Evolutionary conservation across 2,329 filamentous ascomycete genomes (phyloP).

Genomic region (Pseudogymnoascus sp.): DNA sequence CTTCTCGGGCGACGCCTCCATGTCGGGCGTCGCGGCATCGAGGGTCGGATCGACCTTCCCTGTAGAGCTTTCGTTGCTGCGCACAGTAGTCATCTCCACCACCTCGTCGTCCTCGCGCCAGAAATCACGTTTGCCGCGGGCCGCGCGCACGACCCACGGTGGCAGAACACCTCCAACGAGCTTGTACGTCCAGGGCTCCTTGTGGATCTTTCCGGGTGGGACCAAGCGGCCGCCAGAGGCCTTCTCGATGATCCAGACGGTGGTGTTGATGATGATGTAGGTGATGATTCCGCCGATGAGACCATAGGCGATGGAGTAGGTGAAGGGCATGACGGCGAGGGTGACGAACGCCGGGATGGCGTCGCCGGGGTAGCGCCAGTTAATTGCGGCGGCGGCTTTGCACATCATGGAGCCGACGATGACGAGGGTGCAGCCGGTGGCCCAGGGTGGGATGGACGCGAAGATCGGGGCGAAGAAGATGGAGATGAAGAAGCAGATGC

Average conservation of each 20-base stretch:
- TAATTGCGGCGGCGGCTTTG: conserved; percentile 69
- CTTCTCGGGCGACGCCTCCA: not conserved
- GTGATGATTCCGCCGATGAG: conserved; percentile 69
- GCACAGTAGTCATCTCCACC: not conserved
- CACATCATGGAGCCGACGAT: conserved; percentile 87
- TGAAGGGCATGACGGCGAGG: conserved; percentile 81
- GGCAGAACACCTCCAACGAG: conserved; percentile 69
- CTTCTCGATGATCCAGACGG: conserved; percentile 62
- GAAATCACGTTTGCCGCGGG: conserved; percentile 63
- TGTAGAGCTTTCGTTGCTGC: not conserved
- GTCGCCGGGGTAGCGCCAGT: conserved; percentile 81
- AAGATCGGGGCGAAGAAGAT: conserved; percentile 89
- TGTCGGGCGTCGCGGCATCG: not conserved
- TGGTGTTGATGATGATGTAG: conserved; percentile 68
- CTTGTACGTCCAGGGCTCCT: conserved; percentile 74
- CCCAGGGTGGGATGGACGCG: conserved; percentile 82
- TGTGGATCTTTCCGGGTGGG: conserved; percentile 66
- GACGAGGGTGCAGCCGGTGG: conserved; percentile 79
- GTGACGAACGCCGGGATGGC: conserved; percentile 78
- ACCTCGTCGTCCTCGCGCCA: conserved; percentile 44
- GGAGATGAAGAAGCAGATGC: conserved; percentile 77
- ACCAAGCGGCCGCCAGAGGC: conserved; percentile 60
- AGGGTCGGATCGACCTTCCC: not conserved
- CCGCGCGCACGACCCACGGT: conserved; percentile 60
- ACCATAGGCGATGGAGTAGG: conserved; percentile 80